These are phyloP conservation scores for Heterobasidion annosum DNA, from an alignment of 1,284 basidiomycete genomes.

Conservation along the genomic window DNA sequence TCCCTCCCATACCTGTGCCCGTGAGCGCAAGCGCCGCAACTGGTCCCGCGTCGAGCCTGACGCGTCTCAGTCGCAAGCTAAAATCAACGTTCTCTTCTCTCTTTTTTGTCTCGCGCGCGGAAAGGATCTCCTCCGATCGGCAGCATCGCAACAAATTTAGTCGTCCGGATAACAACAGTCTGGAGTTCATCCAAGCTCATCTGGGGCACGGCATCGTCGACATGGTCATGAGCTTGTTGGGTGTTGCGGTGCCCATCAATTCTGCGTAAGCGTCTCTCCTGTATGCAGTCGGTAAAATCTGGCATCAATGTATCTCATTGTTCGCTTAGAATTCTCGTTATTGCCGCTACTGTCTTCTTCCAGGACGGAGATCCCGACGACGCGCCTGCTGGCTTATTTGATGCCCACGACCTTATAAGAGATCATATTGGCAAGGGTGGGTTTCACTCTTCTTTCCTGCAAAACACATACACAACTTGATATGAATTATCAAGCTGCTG, in stretches of 20 bases:
- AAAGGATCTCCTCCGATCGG: slow-evolving; percentile 6
- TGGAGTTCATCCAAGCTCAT: slow-evolving; percentile 67
- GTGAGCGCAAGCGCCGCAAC: not conserved
- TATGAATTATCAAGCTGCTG: slow-evolving; percentile 41
- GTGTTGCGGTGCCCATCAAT: slow-evolving; percentile 54
- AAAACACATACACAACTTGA: not conserved
- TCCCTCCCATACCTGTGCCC: not conserved
- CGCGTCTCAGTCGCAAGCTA: not conserved
- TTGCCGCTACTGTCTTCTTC: slow-evolving; percentile 70
- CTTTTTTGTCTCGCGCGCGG: slow-evolving; percentile 3
- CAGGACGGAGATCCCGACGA: slow-evolving; percentile 28
- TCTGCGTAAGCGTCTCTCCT: slow-evolving; percentile 6
- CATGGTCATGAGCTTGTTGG: slow-evolving; percentile 57
- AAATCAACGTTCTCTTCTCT: slow-evolving; percentile 1
- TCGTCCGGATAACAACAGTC: slow-evolving; percentile 50
- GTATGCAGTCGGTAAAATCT: not conserved
- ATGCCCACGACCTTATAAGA: slow-evolving; percentile 70
- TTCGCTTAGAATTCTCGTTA: slow-evolving; percentile 50
- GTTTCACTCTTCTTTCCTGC: slow-evolving; percentile 14
- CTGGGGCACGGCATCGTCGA: slow-evolving; percentile 71
- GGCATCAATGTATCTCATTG: not conserved
- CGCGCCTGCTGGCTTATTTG: slow-evolving; percentile 71
- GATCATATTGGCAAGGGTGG: slow-evolving; percentile 58
- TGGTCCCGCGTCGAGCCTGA: not conserved
- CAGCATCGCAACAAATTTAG: slow-evolving; percentile 3